Conservation (phyloP, 208 protist genomes). For the Trypanosoma platydactyli region DNA sequence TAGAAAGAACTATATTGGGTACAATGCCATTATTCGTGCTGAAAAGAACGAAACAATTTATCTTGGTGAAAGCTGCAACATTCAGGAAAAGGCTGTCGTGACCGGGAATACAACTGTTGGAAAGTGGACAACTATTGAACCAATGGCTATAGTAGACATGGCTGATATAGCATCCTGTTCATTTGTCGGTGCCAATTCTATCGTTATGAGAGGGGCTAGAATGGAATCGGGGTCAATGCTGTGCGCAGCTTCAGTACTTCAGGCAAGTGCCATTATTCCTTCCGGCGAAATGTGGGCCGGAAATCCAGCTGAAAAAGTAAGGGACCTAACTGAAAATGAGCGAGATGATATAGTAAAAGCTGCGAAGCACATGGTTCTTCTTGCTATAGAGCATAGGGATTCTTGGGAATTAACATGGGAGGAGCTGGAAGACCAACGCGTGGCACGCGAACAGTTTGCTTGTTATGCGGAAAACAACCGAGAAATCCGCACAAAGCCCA, state of each 20-base stretch:
- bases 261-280: constrained; percentile 83
- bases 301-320: constrained; percentile 88
- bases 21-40: constrained; percentile 86
- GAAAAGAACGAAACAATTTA: constrained; percentile 79
- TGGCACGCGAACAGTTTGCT: constrained; percentile 73
- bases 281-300: constrained; percentile 93
- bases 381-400: constrained; percentile 88
- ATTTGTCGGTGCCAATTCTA: constrained; percentile 84
- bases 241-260: constrained; percentile 84
- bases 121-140: constrained; percentile 89
- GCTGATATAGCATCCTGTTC: constrained; percentile 87
- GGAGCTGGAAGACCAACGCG: constrained; percentile 80
- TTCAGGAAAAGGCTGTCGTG: constrained; percentile 90
- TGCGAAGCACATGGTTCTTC: constrained; percentile 88
- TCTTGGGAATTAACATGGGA: constrained; percentile 91
- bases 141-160: constrained; percentile 87
- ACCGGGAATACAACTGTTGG: constrained; percentile 84
- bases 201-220: constrained; percentile 81
- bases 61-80: constrained; percentile 87
- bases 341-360: constrained; percentile 87
- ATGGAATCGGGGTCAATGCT: constrained; percentile 90
- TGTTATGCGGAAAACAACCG: constrained; percentile 64
- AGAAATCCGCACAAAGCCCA: constrained; percentile 76
- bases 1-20: constrained; percentile 90
- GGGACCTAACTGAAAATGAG: constrained; percentile 85